Evolutionary conservation across 768 basidiomycete species (phyloP).

Genomic region (Galerina marginata): DNA sequence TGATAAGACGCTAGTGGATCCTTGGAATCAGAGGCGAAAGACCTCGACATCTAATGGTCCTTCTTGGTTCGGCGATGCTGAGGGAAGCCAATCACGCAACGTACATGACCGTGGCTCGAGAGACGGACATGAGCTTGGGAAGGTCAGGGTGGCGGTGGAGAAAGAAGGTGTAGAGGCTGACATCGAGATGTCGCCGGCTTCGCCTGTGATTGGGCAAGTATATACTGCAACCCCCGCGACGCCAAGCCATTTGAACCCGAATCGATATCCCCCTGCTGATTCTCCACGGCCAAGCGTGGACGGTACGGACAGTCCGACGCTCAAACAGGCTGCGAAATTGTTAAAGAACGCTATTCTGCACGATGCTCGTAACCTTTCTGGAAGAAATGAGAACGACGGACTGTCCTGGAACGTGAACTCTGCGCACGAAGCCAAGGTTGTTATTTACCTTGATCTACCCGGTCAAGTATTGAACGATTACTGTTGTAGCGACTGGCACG

Average conservation of each 20-base stretch:
- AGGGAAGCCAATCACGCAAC: neutral
- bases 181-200: constrained; percentile 22
- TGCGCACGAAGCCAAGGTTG: constrained; percentile 70
- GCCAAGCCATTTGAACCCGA: constrained; percentile 31
- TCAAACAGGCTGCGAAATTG: constrained; percentile 64
- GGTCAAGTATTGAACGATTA: neutral
- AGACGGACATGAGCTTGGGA: constrained; percentile 1
- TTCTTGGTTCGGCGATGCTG: constrained; percentile 15
- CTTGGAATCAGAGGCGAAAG: constrained; percentile 21
- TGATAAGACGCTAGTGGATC: constrained; percentile 16
- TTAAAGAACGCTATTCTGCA: constrained; percentile 74
- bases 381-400: constrained; percentile 47
- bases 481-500: constrained; percentile 63
- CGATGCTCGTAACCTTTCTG: constrained; percentile 74
- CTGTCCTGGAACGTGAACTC: constrained; percentile 61
- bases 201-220: constrained; percentile 13
- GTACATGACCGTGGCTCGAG: constrained; percentile 8
- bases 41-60: constrained; percentile 11
- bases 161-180: constrained; percentile 19
- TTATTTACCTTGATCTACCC: neutral
- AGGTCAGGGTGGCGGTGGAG: constrained; percentile 3
- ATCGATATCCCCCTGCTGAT: constrained; percentile 47
- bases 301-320: constrained; percentile 39
- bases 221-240: constrained; percentile 18
- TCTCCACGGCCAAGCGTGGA: constrained; percentile 31